These are phyloP conservation scores for Neonectria hederae DNA, from an alignment of 2,329 filamentous ascomycete genomes.

Conservation along the genomic window DNA sequence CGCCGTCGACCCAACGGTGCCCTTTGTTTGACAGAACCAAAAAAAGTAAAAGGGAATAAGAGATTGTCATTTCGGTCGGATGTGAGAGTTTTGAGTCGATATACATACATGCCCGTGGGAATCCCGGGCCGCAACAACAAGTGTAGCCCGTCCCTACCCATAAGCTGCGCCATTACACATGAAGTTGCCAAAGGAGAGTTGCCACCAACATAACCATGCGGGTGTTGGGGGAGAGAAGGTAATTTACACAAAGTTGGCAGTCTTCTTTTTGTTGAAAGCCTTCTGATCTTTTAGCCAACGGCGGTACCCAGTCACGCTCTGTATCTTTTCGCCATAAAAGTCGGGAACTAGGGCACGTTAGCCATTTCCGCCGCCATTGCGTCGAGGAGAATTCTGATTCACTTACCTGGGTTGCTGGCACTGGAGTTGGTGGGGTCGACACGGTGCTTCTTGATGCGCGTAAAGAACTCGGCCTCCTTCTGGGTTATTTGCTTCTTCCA, in stretches of 20 bases:
- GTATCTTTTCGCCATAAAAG: conserved; percentile 99
- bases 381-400: not conserved
- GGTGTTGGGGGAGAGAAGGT: not conserved
- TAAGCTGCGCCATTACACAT: conserved; percentile 39
- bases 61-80: conserved; percentile 28
- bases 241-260: conserved; percentile 67
- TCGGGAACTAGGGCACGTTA: conserved; percentile 74
- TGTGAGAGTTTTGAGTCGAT: conserved; percentile 41
- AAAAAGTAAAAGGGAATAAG: conserved; percentile 17
- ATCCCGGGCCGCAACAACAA: conserved; percentile 28
- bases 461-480: conserved; percentile 96
- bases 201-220: conserved; percentile 22
- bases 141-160: conserved; percentile 27
- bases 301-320: conserved; percentile 88
- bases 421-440: conserved; percentile 92
- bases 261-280: conserved; percentile 96
- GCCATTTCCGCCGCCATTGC: not conserved
- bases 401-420: conserved; percentile 80
- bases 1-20: conserved; percentile 68
- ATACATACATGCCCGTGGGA: conserved; percentile 41
- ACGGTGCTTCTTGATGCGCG: conserved; percentile 88
- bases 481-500: conserved; percentile 77
- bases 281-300: conserved; percentile 98
- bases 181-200: conserved; percentile 9
- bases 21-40: conserved; percentile 56